phyloP scores from a whole-genome alignment of 2,329 filamentous ascomycete genomes.

The Zasmidium cellare region DNA sequence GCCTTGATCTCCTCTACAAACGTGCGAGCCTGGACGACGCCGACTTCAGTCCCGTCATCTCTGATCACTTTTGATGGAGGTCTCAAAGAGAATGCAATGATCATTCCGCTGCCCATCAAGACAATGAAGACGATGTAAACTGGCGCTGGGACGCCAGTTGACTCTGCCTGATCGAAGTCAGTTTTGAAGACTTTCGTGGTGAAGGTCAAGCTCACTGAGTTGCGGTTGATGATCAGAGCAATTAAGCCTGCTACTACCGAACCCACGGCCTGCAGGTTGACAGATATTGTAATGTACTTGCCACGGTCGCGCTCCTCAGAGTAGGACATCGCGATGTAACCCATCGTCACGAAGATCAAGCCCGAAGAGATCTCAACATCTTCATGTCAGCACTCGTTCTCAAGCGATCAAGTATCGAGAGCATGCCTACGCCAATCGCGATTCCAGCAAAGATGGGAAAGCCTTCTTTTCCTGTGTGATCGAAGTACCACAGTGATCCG shows the following conservation, averaged over 20 bases:
- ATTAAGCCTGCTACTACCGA: constrained; percentile 32
- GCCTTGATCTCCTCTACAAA: constrained; percentile 32
- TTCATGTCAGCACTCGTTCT: background rate
- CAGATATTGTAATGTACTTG: constrained; percentile 30
- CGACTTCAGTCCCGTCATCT: constrained; percentile 32
- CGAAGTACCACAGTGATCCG: constrained; percentile 33
- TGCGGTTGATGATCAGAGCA: constrained; percentile 31
- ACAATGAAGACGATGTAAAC: constrained; percentile 33
- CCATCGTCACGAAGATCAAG: constrained; percentile 34
- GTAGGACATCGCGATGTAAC: constrained; percentile 36
- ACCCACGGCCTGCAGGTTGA: constrained; percentile 35
- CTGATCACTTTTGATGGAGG: constrained; percentile 28
- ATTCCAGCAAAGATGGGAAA: constrained; percentile 29
- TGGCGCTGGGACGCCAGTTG: constrained; percentile 9
- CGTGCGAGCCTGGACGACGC: constrained; percentile 27
- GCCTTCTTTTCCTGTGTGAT: constrained; percentile 24
- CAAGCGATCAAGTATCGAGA: background rate
- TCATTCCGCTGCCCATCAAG: constrained; percentile 21
- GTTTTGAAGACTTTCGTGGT: constrained; percentile 17
- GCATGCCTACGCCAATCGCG: constrained; percentile 24
- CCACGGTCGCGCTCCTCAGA: constrained; percentile 37
- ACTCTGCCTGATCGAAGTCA: background rate
- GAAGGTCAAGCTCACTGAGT: constrained; percentile 14
- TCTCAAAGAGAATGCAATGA: constrained; percentile 20
- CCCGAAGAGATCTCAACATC: constrained; percentile 26